Evolutionary conservation across 2,329 filamentous ascomycete genomes (phyloP).

Genomic region (Epichloe glyceriae): DNA sequence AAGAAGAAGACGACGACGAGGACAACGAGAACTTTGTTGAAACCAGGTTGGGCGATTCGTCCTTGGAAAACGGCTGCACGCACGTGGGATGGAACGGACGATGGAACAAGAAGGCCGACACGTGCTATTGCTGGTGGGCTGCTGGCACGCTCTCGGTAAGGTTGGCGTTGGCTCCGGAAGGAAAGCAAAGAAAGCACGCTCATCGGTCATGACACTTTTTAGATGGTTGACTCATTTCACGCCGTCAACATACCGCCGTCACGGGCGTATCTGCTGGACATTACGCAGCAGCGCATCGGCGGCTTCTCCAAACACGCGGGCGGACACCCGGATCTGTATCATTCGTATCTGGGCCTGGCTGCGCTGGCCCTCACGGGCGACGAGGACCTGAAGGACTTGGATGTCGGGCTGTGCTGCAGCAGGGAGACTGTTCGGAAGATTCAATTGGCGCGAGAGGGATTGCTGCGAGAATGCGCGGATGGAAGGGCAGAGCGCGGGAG

Average conservation of each 20-base stretch:
- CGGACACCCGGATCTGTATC: conserved; percentile 65
- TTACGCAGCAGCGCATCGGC: conserved; percentile 76
- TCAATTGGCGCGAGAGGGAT: conserved; percentile 28
- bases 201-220: neutral
- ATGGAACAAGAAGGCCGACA: conserved; percentile 83
- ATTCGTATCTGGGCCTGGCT: conserved; percentile 78
- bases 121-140: conserved; percentile 94
- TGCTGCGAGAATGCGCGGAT: conserved; percentile 13
- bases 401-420: conserved; percentile 66
- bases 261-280: conserved; percentile 67
- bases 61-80: conserved; percentile 19
- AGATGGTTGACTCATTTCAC: conserved; percentile 44
- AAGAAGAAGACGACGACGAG: conserved; percentile 32
- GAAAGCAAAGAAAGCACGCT: neutral
- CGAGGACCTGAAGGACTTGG: conserved; percentile 53
- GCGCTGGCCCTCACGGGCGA: conserved; percentile 65
- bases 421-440: conserved; percentile 40
- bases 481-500: neutral
- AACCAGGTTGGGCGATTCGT: conserved; percentile 21
- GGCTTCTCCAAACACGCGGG: conserved; percentile 66
- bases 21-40: conserved; percentile 27
- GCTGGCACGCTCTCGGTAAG: conserved; percentile 44
- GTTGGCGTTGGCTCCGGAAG: neutral
- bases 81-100: conserved; percentile 79
- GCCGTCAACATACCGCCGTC: conserved; percentile 48